Conservation (phyloP, 139 green algal species). For the Chlamydomonas asymmetrica region DNA sequence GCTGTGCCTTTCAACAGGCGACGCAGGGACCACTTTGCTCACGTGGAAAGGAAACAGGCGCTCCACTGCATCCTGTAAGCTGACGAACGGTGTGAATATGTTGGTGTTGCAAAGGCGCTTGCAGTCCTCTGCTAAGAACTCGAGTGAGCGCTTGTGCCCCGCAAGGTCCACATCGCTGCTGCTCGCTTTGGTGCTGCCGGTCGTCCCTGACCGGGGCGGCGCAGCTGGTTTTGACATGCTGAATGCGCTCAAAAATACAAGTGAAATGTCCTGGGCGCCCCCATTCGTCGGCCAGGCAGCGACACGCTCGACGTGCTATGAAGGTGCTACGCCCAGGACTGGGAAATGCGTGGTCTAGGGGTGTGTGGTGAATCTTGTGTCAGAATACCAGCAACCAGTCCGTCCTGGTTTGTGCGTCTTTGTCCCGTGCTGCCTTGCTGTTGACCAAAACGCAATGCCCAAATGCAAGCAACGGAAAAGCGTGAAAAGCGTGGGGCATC, state of each 20-base stretch:
- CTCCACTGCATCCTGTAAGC: slow-evolving; percentile 13
- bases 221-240: neutral
- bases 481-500: too few species aligned
- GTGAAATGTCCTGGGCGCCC: too few species aligned
- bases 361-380: too few species aligned
- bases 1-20: neutral
- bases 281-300: too few species aligned
- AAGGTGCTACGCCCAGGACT: too few species aligned
- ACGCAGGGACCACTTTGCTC: neutral
- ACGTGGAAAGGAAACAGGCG: slow-evolving; percentile 24
- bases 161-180: neutral
- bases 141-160: slow-evolving; percentile 7
- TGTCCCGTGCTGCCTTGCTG: too few species aligned
- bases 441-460: too few species aligned
- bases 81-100: slow-evolving; percentile 4
- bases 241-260: neutral
- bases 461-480: too few species aligned
- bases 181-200: neutral
- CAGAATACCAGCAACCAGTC: too few species aligned
- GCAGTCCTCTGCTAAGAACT: slow-evolving; percentile 20
- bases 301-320: too few species aligned
- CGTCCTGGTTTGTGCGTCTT: too few species aligned
- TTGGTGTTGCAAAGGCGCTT: slow-evolving; percentile 19
- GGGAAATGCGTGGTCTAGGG: too few species aligned
- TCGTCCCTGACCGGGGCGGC: neutral